Evolutionary conservation across 2,329 filamentous ascomycete genomes (phyloP), one percentile per base, ranked within the genome.

Genomic region (Sporothrix pseudoabietina): DNA sequence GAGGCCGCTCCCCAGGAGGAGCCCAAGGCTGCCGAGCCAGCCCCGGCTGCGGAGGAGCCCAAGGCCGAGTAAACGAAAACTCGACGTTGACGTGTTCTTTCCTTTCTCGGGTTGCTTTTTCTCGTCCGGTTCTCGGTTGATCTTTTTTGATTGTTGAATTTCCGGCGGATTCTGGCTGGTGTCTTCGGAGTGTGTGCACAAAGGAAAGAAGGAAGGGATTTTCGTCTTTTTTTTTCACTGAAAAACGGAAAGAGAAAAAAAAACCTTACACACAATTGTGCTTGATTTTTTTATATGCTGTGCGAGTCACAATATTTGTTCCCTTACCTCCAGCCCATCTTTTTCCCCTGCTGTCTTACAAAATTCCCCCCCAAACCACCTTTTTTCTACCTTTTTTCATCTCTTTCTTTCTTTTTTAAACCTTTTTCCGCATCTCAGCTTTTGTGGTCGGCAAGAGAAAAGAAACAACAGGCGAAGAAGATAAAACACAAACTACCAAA

Each of bases 111-210:
- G 80, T 79, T 79, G 78, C 79, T 81, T 80, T 77, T 73, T 75
- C 77, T 80, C 80, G 80, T 81, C 79, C 82, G 78, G 79, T 79
- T 78, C 80, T 81, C 79, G 81, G 79, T 82, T 81, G 81, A 82
- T 80, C 79, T 82, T 80, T 80, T 81, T 76, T 75, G 74, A 74
- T 72, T 82, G 82, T 81, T 81, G 81, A 81, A 78, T 77, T 81
- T 81, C 79, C 82, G 83, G 86, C 83, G 82, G 84, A 85, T 83
- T 71, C 75, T 73, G 75, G 75, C 83, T 84, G 87, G 87, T 89
- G 87, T 89, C 86, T 88, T 85, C 82, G 87, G 87, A 88, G 87
- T 88, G 84, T 87, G 87, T 88, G 83, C 81, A 86, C 86, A 85
- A 82, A 83, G 86, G 86, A 87, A 87, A 83, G 86, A 83, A 73